Conservation (phyloP, 2,329 filamentous ascomycete genomes). For the Colletotrichum melonis region DNA sequence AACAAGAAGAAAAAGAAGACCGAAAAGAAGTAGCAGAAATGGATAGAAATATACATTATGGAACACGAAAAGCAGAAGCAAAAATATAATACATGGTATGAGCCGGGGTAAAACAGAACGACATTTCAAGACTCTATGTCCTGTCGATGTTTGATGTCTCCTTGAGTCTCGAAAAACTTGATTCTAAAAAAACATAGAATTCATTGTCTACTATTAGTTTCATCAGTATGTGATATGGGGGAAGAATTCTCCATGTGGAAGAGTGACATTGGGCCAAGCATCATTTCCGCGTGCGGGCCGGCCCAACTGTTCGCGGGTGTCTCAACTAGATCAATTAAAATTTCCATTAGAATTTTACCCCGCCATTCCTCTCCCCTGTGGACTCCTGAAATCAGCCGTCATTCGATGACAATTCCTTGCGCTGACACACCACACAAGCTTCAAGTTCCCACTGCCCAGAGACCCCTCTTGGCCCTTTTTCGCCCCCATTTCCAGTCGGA, state of each 20-base stretch:
- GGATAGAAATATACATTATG: conserved; percentile 5
- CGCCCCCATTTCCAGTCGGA: conserved; percentile 1
- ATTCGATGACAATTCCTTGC: conserved; percentile 26
- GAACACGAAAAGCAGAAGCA: conserved; percentile 1
- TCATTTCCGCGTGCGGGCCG: conserved; percentile 30
- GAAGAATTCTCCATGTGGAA: background rate
- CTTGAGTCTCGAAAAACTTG: background rate
- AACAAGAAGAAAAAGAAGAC: conserved; percentile 14
- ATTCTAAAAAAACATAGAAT: background rate
- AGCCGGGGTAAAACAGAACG: background rate
- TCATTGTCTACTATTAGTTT: background rate
- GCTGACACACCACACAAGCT: conserved; percentile 25
- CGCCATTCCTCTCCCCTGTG: conserved; percentile 22
- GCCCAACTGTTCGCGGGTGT: conserved; percentile 21
- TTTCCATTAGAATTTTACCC: conserved; percentile 30
- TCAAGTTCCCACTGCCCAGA: background rate
- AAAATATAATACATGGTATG: background rate
- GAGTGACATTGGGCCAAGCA: conserved; percentile 11
- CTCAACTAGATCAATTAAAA: conserved; percentile 31
- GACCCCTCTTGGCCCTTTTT: background rate
- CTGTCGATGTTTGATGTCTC: background rate
- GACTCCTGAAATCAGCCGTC: conserved; percentile 17
- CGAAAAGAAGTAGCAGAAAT: conserved; percentile 34
- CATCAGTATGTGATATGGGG: background rate
- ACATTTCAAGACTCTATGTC: background rate